Base-by-base conservation (phyloP, 805 yeast species). In the Cyberlindnera xylosilytica region DNA sequence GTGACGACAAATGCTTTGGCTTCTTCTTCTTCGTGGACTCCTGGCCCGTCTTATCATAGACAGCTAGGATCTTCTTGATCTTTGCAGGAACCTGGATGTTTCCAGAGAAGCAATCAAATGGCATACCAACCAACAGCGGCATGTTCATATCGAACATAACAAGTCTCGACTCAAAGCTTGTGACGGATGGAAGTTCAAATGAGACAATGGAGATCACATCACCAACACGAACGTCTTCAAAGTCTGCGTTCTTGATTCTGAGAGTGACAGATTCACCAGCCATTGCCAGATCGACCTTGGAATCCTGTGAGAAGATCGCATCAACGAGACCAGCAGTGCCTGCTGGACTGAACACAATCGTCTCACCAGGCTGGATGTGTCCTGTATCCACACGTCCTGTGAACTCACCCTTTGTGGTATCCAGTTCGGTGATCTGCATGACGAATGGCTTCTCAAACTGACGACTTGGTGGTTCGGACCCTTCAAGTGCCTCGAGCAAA, bases 381-480 rank as follows among this genome's bases (percentile, higher is more conserved):
- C 95, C 95, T 70, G 95, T 86, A 79, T 86, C 93, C 64, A 86
- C 89, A 78, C 93, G 83, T 64, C 95, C 95, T 76, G 83, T 87
- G 72, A 93, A 91, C 76, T 86, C 95, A 64, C 91, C 83, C 62
- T 89, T 90, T 64, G 83, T 81, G 77, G 87, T 8, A 13, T 47
- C 90, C 63, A 86, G 87, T 78, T 86, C 95, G 74, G 83, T 87
- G 68, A 86, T 81, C 65, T 91, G 91, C 69, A 86, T 81, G 71
- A 91, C 83, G 70, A 86, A 85, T 63, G 91, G 87, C 81, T 83
- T 83, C 72, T 81, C 86, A 64, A 83, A 74, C 66, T 91, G 91
- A 72, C 91, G 83, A 61, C 70, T 49, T 54, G 89, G 88, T 65
- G 85, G 86, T 68, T 82, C 89, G 62, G 83, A 74, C 62, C 88